Percentiles rank a stretch among this genome's conserved stretches.
phyloP scores from a whole-genome alignment of 345 rosid genomes.

The Eutrema yunnanense region DNA sequence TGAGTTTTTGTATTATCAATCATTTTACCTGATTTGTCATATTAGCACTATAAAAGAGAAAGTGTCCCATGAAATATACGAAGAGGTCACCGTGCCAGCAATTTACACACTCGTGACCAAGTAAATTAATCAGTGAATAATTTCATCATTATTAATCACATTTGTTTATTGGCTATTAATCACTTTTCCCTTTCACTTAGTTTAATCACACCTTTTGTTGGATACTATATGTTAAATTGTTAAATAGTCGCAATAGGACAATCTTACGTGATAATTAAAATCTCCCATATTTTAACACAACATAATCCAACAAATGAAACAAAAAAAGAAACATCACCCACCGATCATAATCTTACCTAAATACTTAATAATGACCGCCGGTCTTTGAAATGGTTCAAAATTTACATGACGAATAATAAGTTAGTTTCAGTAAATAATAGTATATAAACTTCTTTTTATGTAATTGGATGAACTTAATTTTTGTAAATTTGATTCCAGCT shows the following conservation, averaged over 20 bases:
- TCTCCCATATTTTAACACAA: neutral
- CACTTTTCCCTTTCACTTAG: neutral
- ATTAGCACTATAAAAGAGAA: neutral
- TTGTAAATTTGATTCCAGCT: neutral
- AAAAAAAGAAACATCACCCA: neutral
- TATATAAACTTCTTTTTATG: neutral
- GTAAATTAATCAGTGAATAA: neutral
- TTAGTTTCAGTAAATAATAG: neutral
- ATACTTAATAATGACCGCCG: neutral
- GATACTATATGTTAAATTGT: neutral
- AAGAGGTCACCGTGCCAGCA: conserved; percentile 16
- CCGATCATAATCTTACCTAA: neutral
- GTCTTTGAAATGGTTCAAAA: neutral
- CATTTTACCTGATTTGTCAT: neutral
- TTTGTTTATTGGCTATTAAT: neutral
- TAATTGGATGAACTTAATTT: neutral
- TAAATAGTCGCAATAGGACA: neutral
- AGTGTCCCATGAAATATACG: conserved; percentile 13
- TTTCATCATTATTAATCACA: neutral
- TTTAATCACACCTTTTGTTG: neutral
- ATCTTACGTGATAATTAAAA: neutral
- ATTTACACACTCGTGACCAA: conserved; percentile 1
- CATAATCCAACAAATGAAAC: neutral
- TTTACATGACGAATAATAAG: neutral
- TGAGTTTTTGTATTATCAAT: neutral